Evolutionary conservation across 1,284 basidiomycete genomes (phyloP).

Genomic region (Somion occarium): DNA sequence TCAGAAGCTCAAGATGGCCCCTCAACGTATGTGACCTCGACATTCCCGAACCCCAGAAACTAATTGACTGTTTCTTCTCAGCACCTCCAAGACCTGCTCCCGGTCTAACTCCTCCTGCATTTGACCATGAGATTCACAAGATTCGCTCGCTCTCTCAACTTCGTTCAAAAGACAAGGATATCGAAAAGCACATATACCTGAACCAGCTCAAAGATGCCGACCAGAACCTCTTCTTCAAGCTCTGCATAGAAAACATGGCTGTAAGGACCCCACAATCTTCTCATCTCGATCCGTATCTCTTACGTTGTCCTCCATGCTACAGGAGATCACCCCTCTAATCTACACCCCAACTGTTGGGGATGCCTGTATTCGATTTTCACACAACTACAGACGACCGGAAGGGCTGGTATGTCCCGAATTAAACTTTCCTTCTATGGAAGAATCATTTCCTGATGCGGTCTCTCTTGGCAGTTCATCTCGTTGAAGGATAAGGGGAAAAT

Average conservation of each 20-base stretch:
- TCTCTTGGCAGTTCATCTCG: conserved; percentile 62
- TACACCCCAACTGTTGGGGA: conserved; percentile 94
- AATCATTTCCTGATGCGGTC: conserved; percentile 14
- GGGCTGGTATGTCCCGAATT: conserved; percentile 52
- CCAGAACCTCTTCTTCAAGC: conserved; percentile 68
- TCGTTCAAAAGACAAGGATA: conserved; percentile 63
- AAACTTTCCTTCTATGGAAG: conserved; percentile 1
- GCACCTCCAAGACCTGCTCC: conserved; percentile 43
- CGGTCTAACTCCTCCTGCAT: conserved; percentile 62
- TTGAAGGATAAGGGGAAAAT: conserved; percentile 84
- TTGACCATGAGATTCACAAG: conserved; percentile 51
- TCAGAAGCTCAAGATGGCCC: conserved; percentile 59
- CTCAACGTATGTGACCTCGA: conserved; percentile 47
- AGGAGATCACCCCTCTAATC: conserved; percentile 79
- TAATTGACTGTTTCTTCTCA: no score
- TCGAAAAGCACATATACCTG: conserved; percentile 84
- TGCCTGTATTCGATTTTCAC: conserved; percentile 81
- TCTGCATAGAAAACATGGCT: conserved; percentile 64
- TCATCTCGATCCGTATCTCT: neutral
- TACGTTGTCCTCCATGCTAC: no score
- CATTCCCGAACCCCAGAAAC: neutral
- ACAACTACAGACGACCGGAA: conserved; percentile 80
- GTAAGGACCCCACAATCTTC: conserved; percentile 23
- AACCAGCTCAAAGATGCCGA: conserved; percentile 70
- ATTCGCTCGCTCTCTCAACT: conserved; percentile 65